A percentile compares a stretch with the other conserved stretches of the same genome.
Evolutionary conservation across 208 protist genomes (phyloP).

Genomic region (Wallacemonas sp.): DNA sequence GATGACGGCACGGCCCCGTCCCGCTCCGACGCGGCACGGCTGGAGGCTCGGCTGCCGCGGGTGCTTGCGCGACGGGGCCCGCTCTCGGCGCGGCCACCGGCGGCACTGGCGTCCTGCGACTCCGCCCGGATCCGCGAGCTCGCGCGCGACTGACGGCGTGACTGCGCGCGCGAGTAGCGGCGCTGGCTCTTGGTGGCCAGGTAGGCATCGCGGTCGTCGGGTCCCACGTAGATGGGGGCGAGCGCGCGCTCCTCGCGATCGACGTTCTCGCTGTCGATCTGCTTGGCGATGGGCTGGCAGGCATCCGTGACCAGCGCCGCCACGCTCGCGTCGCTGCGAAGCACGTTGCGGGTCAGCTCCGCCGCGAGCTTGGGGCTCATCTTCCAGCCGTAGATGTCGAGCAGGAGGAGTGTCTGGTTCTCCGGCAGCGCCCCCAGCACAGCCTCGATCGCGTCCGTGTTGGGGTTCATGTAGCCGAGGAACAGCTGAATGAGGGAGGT

Average conservation of each 20-base stretch:
- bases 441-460: slow-evolving; percentile 46
- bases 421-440: slow-evolving; percentile 58
- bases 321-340: slow-evolving; percentile 51
- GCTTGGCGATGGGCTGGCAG: slow-evolving; percentile 55
- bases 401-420: slow-evolving; percentile 72
- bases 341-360: slow-evolving; percentile 45
- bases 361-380: slow-evolving; percentile 36
- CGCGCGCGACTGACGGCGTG: slow-evolving; percentile 62
- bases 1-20: background rate
- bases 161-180: slow-evolving; percentile 77
- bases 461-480: slow-evolving; percentile 89
- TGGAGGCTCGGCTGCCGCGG: slow-evolving; percentile 2
- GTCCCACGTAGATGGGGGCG: slow-evolving; percentile 81
- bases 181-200: slow-evolving; percentile 80
- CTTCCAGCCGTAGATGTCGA: slow-evolving; percentile 90
- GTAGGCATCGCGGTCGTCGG: slow-evolving; percentile 86
- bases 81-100: slow-evolving; percentile 2
- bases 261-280: slow-evolving; percentile 66
- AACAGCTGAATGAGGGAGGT: slow-evolving; percentile 89
- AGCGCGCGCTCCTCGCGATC: slow-evolving; percentile 55
- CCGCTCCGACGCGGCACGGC: slow-evolving; percentile 2
- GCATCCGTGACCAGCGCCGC: slow-evolving; percentile 82
- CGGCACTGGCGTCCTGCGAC: slow-evolving; percentile 12
- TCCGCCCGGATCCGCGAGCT: slow-evolving; percentile 31
- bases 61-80: slow-evolving; percentile 24